Percentiles rank a stretch among this genome's conserved stretches.
These are phyloP conservation scores for Pistacia vera DNA, from an alignment of 345 rosid genomes.

Conservation along the genomic window DNA sequence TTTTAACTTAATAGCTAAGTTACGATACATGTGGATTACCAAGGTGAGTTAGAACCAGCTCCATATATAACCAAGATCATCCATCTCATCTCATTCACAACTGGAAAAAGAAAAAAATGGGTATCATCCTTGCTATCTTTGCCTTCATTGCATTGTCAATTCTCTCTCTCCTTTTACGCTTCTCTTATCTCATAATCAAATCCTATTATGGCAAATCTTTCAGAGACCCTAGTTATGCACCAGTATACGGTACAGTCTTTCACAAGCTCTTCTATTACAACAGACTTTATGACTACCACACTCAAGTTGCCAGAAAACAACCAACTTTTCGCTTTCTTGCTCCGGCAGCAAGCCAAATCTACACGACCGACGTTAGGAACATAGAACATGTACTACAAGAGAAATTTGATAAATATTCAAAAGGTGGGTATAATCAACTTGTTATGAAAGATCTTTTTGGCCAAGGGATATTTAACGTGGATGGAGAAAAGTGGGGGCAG, in stretches of 20 bases:
- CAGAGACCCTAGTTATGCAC: slow-evolving; percentile 43
- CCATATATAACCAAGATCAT: background rate
- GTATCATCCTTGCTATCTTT: slow-evolving; percentile 26
- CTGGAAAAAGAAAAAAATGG: slow-evolving; percentile 18
- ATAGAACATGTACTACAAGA: slow-evolving; percentile 65
- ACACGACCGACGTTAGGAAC: slow-evolving; percentile 62
- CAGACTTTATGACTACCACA: slow-evolving; percentile 56
- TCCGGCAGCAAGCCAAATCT: slow-evolving; percentile 41
- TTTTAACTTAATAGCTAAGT: too few species aligned
- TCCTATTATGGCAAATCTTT: slow-evolving; percentile 54
- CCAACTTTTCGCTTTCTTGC: slow-evolving; percentile 61
- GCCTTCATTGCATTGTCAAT: slow-evolving; percentile 21
- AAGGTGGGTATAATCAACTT: slow-evolving; percentile 39
- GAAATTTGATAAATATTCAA: slow-evolving; percentile 50
- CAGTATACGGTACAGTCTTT: slow-evolving; percentile 58
- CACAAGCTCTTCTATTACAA: slow-evolving; percentile 42
- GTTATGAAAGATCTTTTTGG: slow-evolving; percentile 56
- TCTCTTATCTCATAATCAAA: slow-evolving; percentile 29
- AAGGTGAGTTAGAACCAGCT: background rate
- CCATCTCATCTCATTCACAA: background rate
- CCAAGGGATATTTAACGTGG: slow-evolving; percentile 73
- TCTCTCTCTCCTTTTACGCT: slow-evolving; percentile 21
- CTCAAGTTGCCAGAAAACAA: slow-evolving; percentile 41
- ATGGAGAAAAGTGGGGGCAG: slow-evolving; percentile 82
- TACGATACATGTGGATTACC: too few species aligned